Evolutionary conservation across 2,329 filamentous ascomycete genomes (phyloP).

Genomic region (Alternaria hordeiaustralica): DNA sequence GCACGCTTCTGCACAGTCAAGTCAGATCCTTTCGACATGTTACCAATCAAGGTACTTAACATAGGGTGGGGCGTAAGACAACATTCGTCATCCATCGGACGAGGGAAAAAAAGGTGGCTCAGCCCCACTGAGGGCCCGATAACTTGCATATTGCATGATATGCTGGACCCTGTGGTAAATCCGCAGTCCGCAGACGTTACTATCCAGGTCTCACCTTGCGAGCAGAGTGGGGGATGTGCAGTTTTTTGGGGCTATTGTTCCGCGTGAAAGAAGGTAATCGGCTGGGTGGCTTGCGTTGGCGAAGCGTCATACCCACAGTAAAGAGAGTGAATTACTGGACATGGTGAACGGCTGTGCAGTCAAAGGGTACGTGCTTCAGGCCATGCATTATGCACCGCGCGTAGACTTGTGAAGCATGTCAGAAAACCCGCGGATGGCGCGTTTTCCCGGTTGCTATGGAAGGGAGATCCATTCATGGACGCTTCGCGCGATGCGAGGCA

Average conservation of each 20-base stretch:
- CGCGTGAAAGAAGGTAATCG: neutral
- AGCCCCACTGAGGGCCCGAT: neutral
- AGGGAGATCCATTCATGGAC: neutral
- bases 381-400: neutral
- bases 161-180: conserved; percentile 4
- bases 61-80: neutral
- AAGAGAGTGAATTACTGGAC: neutral
- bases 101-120: neutral
- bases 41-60: neutral
- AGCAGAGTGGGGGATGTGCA: neutral
- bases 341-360: neutral
- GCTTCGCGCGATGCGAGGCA: conserved; percentile 11
- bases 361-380: neutral
- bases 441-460: neutral
- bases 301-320: neutral
- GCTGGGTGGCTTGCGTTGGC: neutral
- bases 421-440: neutral
- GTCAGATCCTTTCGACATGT: neutral
- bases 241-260: neutral
- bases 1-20: neutral
- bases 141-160: neutral
- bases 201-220: neutral
- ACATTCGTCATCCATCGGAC: neutral
- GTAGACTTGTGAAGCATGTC: neutral
- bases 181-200: neutral